Evolutionary conservation across 73 alveolate species (phyloP), one percentile per base, ranked within the genome.

Genomic region (Paramecium sonneborni): DNA sequence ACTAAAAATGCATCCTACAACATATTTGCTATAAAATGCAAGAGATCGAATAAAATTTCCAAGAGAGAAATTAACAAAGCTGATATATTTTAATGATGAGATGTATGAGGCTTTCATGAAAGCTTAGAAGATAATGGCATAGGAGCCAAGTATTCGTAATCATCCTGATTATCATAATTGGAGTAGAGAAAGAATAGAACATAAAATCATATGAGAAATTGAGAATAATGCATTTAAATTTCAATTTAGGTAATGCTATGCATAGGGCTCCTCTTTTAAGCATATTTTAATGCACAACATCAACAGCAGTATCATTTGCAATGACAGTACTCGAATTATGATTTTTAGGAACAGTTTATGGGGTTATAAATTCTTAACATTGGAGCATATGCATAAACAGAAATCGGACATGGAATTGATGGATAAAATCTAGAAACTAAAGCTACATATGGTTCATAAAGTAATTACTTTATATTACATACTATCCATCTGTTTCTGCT

Each of bases 351-450:
- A 55, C 92, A 9, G 92, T 10, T 35, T 30, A 30, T 85, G 92
- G 92, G n/a, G 41, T 37, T 85, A 85, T 57, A 28, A 56, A 7
- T 67, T 72, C 32, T 67, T 41, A 28, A 56, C 85, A 20, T 44
- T 37, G 32, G 69, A 1, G 85, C 95, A 58, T 96, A 94, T 88
- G 95, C 96, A 2, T 57, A 94, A 57, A 95, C 98, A 21, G 98
- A 96, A 84, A 79, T 96, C 1, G 98, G 98, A 15, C 98, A 96
- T 84, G 98, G 98, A 7, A 94, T 97, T 1, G 95, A 96, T 86
- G 97, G 95, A 21, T 24, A 95, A 52, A 93, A 93, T 24, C 57
- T 96, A 14, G 96, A 90, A 84, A 96, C 99, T 5, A 79, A 93
- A 12, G 99, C 98, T 7, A 88, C 92, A 30, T 96, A 46, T 86